Conservation (phyloP, 192 early-diverging fungal species). For the Backusella mclennaniae region DNA sequence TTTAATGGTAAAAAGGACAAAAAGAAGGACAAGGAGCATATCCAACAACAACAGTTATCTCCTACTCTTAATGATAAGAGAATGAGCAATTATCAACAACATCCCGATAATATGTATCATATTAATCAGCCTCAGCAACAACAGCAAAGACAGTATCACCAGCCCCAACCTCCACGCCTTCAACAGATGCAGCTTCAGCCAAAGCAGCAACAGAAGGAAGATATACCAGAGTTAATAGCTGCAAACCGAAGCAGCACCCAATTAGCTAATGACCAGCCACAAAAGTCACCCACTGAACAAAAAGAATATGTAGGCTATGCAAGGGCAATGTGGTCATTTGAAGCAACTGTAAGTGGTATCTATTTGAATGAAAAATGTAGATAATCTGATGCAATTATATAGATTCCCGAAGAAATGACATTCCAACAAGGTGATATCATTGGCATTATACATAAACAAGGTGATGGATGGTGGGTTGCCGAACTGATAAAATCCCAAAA, state of each 20-base stretch:
- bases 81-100: not conserved
- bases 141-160: conserved; percentile 1
- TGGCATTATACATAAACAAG: conserved; percentile 41
- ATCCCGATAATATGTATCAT: not conserved
- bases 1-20: conserved; percentile 14
- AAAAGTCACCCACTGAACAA: not conserved
- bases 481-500: conserved; percentile 30
- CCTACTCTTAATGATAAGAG: not conserved
- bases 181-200: not conserved
- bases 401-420: conserved; percentile 51
- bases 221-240: not conserved
- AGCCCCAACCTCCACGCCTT: not conserved
- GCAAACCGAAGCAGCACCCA: not conserved
- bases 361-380: not conserved
- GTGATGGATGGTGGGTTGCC: conserved; percentile 63
- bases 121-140: not conserved
- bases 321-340: conserved; percentile 39
- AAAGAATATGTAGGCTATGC: conserved; percentile 12
- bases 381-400: not conserved
- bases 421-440: conserved; percentile 47
- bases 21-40: conserved; percentile 9
- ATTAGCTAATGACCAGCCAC: not conserved
- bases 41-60: not conserved
- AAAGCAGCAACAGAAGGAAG: not conserved
- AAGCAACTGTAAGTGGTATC: conserved; percentile 34